phyloP scores from a whole-genome alignment of 441 rosid genomes.

The Sinapis alba region DNA sequence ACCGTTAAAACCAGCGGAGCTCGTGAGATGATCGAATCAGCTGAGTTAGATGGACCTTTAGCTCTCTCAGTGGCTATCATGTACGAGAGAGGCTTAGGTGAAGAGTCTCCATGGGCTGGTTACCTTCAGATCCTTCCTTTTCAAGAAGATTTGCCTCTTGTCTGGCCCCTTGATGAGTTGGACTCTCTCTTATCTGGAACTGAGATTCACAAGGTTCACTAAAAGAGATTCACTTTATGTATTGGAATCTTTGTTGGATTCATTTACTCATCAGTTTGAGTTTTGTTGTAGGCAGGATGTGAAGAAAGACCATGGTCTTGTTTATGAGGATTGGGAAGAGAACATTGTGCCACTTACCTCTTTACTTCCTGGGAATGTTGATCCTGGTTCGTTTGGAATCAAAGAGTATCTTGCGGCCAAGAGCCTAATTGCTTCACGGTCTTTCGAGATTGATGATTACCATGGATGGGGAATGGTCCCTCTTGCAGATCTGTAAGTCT shows the following conservation, averaged over 20 bases:
- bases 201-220: conserved; percentile 77
- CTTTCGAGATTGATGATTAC: conserved; percentile 75
- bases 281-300: conserved; percentile 63
- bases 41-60: conserved; percentile 64
- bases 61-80: conserved; percentile 77
- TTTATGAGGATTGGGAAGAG: conserved; percentile 81
- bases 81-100: conserved; percentile 79
- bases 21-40: conserved; percentile 50
- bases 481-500: conserved; percentile 86
- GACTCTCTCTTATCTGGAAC: conserved; percentile 75
- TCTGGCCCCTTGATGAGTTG: conserved; percentile 66
- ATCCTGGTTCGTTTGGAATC: conserved; percentile 51
- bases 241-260: neutral
- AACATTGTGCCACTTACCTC: conserved; percentile 62
- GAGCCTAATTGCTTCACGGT: conserved; percentile 78
- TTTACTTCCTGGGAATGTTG: conserved; percentile 34
- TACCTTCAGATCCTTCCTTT: conserved; percentile 75
- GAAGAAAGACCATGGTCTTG: conserved; percentile 73
- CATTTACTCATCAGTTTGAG: conserved; percentile 13
- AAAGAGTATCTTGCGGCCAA: conserved; percentile 72
- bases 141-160: conserved; percentile 61
- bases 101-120: conserved; percentile 74
- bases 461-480: conserved; percentile 95
- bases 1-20: conserved; percentile 67
- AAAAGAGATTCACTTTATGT: neutral